Evolutionary conservation across 2,329 filamentous ascomycete genomes (phyloP), one percentile per base, ranked within the genome.

Genomic region (Exophiala sideris): DNA sequence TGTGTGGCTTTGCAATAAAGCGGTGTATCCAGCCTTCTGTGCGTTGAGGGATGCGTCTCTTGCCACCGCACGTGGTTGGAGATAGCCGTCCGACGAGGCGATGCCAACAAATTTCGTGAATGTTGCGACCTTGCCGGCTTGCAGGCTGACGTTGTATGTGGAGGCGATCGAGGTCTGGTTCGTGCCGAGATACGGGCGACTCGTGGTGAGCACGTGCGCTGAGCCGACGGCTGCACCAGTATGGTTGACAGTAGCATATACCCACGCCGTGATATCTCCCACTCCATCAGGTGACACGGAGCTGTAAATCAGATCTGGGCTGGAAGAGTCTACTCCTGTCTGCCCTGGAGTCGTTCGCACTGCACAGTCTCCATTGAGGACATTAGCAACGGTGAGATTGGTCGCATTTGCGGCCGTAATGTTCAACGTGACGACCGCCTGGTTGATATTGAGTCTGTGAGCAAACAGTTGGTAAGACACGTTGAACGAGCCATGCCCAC

Each of bases 41-140:
- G 75, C 85, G 1, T 70, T 67, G 5, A 72, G 64, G 0, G 80
- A 82, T 1, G 84, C 84, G 5, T 76, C 66, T 53, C 75, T 74
- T 1, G 87, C 87, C 1, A 76, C 73, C 1, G 67, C 62, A 53
- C 79, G 72, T 0, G 86, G 80, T 57, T 85, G 71, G 0, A 71
- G 57, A 63, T 88, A 89, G 0, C 84, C 85, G 67, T 89, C 87
- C 0, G 79, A 80, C 1, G 86, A 87, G 3, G 87, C 86, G 45
- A 77, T 79, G 24, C 87, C 87, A 12, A 89, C 76, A 60, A 79
- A 89, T 64, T 90, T 90, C 44, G 77, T 80, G 42, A 89, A 69
- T 1, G 75, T 79, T 2, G 80, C 74, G 0, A 76, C 76, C 59
- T 80, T 64, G 1, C 80, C 79, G 2, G 78, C 76, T 29, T 70